A percentile compares a stretch with the other conserved stretches of the same genome.
phyloP scores from a whole-genome alignment of 176 grass and related monocot species.

The Rhynchospora pubera region DNA sequence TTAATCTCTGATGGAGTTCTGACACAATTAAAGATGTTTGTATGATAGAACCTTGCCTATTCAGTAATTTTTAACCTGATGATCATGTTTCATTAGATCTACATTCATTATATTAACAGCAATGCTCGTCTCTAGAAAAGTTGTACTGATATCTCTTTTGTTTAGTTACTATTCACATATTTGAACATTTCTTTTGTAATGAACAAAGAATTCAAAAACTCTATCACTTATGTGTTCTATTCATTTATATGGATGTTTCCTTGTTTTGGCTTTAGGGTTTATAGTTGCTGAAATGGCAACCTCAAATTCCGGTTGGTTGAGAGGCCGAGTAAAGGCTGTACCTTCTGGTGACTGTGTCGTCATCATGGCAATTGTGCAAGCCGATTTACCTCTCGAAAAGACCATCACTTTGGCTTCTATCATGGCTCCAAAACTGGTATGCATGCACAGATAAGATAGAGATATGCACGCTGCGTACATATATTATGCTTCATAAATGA shows the following conservation, averaged over 20 bases:
- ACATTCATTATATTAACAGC: no score
- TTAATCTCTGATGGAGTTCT: not conserved
- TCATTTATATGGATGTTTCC: constrained; percentile 6
- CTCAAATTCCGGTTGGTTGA: constrained; percentile 54
- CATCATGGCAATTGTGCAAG: constrained; percentile 74
- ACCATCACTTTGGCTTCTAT: constrained; percentile 84
- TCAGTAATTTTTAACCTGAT: no score
- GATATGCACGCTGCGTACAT: not conserved
- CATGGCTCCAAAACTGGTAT: constrained; percentile 87
- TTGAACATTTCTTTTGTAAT: no score
- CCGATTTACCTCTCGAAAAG: constrained; percentile 81
- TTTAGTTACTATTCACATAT: no score
- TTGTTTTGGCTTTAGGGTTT: constrained; percentile 35
- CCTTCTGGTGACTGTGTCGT: constrained; percentile 81
- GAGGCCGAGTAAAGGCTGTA: constrained; percentile 91
- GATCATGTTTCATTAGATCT: not conserved
- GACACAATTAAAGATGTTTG: not conserved
- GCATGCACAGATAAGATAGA: constrained; percentile 1
- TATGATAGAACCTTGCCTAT: not conserved
- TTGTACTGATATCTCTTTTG: no score
- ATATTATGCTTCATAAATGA: not conserved
- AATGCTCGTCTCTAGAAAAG: no score
- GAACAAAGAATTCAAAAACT: no score
- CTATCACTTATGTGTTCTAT: not conserved
- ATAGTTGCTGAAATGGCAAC: constrained; percentile 55